phyloP scores from a whole-genome alignment of 768 basidiomycete species.

The Termitomyces sp. region DNA sequence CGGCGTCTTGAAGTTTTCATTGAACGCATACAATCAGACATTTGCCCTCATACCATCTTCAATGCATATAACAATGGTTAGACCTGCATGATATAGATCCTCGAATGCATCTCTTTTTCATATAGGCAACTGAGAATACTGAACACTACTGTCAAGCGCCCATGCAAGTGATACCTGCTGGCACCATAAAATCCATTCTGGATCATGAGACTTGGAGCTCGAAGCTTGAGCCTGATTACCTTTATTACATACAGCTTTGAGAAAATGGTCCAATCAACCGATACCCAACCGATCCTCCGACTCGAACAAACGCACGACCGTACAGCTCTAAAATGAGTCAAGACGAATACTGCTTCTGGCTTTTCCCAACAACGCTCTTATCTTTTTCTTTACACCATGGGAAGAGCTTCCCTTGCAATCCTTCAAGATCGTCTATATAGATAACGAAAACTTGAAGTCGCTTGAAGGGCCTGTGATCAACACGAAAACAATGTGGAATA shows the following conservation, averaged over 20 bases:
- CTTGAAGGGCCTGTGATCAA: not conserved
- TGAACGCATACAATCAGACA: not conserved
- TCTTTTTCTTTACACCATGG: slow-evolving; percentile 2
- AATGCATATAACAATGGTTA: not conserved
- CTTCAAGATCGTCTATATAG: not conserved
- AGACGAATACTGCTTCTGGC: not conserved
- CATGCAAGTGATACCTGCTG: not conserved
- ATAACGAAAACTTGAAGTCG: not conserved
- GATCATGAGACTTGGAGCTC: too few species aligned
- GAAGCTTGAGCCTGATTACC: not conserved
- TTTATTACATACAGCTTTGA: not conserved
- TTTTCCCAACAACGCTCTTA: not conserved
- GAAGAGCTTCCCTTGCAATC: slow-evolving; percentile 1
- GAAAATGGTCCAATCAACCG: not conserved
- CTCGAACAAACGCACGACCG: not conserved
- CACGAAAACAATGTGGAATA: slow-evolving; percentile 2
- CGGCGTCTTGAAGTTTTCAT: not conserved
- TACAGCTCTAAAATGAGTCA: not conserved
- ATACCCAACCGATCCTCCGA: not conserved
- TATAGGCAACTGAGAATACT: not conserved
- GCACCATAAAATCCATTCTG: not conserved
- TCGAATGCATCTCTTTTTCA: not conserved
- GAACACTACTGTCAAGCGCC: not conserved
- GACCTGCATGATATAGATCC: not conserved
- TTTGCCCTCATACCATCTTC: not conserved